Conservation (phyloP, 1,284 basidiomycete species). For the Trichosporon coremiiforme region DNA sequence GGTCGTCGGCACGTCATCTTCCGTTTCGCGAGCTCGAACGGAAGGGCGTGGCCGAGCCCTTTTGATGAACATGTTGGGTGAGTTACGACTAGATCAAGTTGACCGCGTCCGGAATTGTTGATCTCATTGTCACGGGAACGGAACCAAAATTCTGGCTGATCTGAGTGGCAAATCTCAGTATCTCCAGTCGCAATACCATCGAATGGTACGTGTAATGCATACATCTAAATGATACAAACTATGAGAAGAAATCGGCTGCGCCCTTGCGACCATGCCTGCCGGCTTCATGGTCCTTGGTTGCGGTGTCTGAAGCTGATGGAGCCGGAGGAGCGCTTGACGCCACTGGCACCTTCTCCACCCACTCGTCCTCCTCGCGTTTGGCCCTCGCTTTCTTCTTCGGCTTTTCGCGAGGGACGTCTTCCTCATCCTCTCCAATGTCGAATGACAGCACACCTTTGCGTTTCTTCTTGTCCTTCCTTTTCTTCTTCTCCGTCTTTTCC, state of each 20-base stretch:
- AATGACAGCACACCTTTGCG: constrained; percentile 68
- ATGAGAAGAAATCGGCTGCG: constrained; percentile 52
- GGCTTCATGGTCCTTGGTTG: not conserved
- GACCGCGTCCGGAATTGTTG: not conserved
- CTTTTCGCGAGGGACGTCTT: constrained; percentile 37
- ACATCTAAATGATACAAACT: constrained; percentile 21
- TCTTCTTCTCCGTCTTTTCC: constrained; percentile 55
- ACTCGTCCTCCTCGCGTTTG: constrained; percentile 59
- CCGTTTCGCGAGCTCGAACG: constrained; percentile 42
- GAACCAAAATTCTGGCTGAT: not conserved
- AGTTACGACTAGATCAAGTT: not conserved
- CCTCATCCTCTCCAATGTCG: constrained; percentile 63
- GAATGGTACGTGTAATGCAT: not conserved
- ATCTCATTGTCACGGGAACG: not conserved
- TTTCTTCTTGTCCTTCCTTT: constrained; percentile 52
- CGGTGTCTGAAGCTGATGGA: not conserved
- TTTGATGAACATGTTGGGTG: constrained; percentile 51
- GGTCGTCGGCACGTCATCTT: constrained; percentile 37
- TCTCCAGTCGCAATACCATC: not conserved
- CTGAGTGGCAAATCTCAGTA: not conserved
- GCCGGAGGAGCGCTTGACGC: not conserved
- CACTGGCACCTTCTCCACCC: constrained; percentile 58
- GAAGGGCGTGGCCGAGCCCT: constrained; percentile 49
- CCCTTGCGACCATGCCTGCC: constrained; percentile 38
- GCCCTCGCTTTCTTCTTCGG: constrained; percentile 52